phyloP scores from a whole-genome alignment of 2,329 filamentous ascomycete genomes.

The Mycosphaerelloides madeirae region DNA sequence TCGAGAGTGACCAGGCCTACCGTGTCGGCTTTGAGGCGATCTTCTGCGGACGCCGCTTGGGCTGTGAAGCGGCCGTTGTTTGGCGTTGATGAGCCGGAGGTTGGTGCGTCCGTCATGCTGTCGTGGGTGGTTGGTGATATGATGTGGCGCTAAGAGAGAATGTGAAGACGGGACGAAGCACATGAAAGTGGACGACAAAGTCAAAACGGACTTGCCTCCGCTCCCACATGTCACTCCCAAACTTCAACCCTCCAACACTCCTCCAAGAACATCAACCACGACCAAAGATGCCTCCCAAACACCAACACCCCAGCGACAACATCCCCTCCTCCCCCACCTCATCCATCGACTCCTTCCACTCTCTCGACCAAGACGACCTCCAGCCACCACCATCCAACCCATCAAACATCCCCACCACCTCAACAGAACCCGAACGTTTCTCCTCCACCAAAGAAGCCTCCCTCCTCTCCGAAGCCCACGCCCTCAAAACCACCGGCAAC shows the following conservation, averaged over 20 bases:
- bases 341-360: conserved; percentile 32
- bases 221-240: not conserved
- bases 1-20: conserved; percentile 88
- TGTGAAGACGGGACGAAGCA: conserved; percentile 1
- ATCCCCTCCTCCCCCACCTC: conserved; percentile 21
- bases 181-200: conserved; percentile 2
- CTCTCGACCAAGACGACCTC: conserved; percentile 24
- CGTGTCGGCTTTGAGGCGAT: conserved; percentile 77
- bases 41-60: conserved; percentile 71
- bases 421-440: conserved; percentile 29
- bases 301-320: conserved; percentile 4
- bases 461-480: conserved; percentile 66
- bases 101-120: conserved; percentile 17
- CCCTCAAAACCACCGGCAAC: conserved; percentile 73
- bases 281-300: conserved; percentile 2
- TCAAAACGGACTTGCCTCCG: not conserved
- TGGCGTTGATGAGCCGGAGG: conserved; percentile 21
- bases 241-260: too few relatives aligned
- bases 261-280: conserved; percentile 4
- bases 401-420: conserved; percentile 2
- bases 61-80: conserved; percentile 60
- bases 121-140: too few relatives aligned
- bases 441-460: conserved; percentile 44
- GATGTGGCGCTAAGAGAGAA: too few relatives aligned
- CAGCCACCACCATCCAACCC: conserved; percentile 11